Percentiles rank a stretch among this genome's conserved stretches.
Evolutionary conservation across 2,329 filamentous ascomycete species (phyloP).

Genomic region (Colletotrichum endophyticum): DNA sequence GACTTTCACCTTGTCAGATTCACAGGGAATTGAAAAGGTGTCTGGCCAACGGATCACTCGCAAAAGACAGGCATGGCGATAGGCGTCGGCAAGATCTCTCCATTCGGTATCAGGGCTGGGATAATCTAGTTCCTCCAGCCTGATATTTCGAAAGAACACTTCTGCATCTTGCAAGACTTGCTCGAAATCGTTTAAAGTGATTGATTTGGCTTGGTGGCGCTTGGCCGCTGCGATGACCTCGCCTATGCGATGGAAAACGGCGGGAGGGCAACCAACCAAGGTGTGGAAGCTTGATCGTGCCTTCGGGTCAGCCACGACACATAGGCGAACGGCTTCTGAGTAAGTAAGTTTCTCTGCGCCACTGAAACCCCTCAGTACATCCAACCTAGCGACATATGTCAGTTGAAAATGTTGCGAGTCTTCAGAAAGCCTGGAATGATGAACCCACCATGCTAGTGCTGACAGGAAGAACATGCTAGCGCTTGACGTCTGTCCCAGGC

Average conservation of each 20-base stretch:
- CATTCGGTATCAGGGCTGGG: constrained; percentile 30
- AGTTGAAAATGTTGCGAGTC: not conserved
- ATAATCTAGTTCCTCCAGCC: constrained; percentile 26
- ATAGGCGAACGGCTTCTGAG: constrained; percentile 25
- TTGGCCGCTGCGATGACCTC: constrained; percentile 28
- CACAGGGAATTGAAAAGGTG: constrained; percentile 27
- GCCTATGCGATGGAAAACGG: constrained; percentile 28
- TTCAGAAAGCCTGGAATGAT: not conserved
- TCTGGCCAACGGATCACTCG: constrained; percentile 29
- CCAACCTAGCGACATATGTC: constrained; percentile 23
- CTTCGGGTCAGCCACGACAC: constrained; percentile 26
- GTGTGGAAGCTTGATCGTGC: constrained; percentile 25
- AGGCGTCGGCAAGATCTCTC: constrained; percentile 31
- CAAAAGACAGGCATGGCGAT: constrained; percentile 31
- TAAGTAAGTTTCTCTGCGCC: constrained; percentile 33
- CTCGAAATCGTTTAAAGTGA: constrained; percentile 15
- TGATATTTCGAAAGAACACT: constrained; percentile 28
- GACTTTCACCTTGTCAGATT: constrained; percentile 22
- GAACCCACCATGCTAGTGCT: constrained; percentile 27
- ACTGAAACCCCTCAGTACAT: constrained; percentile 32
- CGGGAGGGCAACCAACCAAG: constrained; percentile 29
- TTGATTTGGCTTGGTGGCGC: not conserved
- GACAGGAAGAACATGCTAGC: constrained; percentile 28
- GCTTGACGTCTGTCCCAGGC: constrained; percentile 18
- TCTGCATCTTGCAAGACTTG: constrained; percentile 22